Base-by-base conservation (phyloP, 2,329 filamentous ascomycete species). In the Penicillium sp. region DNA sequence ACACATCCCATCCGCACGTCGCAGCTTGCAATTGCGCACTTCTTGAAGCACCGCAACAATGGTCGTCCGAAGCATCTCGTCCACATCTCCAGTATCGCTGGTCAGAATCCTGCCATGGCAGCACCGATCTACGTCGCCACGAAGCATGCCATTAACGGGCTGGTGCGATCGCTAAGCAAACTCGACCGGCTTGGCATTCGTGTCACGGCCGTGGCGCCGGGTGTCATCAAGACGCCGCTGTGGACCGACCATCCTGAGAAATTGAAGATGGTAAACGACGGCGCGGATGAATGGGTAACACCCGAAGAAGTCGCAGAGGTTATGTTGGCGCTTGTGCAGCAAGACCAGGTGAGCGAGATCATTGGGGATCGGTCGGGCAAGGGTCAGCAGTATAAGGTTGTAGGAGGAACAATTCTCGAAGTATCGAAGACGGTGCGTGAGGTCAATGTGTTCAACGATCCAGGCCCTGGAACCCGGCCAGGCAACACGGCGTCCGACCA, bases 211-310 rank as follows among this genome's bases (percentile, higher is more conserved):
- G 85, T 88, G 2, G 85, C 85, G 17, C 86, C 86, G 0, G 86
- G 86, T 0, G 73, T 88, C 1, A 86, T 88, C 67, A 86, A 83
- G 64, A 88, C 86, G 13, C 86, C 86, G 7, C 74, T 88, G 5
- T 89, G 85, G 85, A 86, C 82, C 0, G 86, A 88, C 2, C 80
- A 88, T 65, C 84, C 85, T 0, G 86, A 88, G 72, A 89, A 88
- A 70, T 56, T 87, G 67, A 77, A 76, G 61, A 81, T 84, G 65
- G 62, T 88, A 0, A 79, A 83, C 40, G 75, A 80, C 33, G 72
- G 68, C 9, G 72, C 74, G 15, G 86, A 88, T 68, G 78, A 73
- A 61, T 88, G 86, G 86, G 85, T 86, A 15, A 84, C 82, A n/a
- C 79, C 86, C 0, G 85, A 88, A 66, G 84, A 88, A 67, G 86